Conservation (phyloP, 2,329 filamentous ascomycete genomes). For the Fusarium luffae region DNA sequence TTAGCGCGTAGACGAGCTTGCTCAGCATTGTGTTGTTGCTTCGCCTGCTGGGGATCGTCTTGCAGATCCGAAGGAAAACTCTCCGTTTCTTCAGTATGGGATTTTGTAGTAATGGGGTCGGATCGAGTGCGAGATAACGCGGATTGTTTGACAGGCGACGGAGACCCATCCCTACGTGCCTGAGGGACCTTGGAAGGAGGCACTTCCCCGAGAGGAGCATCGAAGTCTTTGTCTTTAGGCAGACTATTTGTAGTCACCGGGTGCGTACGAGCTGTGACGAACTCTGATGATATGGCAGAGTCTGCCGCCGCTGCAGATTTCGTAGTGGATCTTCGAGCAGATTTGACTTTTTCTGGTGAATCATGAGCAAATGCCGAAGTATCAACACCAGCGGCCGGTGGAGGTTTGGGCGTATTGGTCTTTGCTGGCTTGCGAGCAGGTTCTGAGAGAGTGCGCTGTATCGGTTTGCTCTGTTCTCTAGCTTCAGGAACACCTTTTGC, state of each 20-base stretch:
- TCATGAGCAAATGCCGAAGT: slow-evolving; percentile 54
- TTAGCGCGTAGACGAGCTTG: slow-evolving; percentile 46
- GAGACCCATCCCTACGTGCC: slow-evolving; percentile 56
- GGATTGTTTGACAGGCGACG: slow-evolving; percentile 48
- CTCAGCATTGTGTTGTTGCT: slow-evolving; percentile 34
- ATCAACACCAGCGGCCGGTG: slow-evolving; percentile 50
- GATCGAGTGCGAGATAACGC: slow-evolving; percentile 51
- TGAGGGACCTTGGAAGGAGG: slow-evolving; percentile 54
- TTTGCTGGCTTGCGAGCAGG: slow-evolving; percentile 23
- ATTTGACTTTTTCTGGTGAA: slow-evolving; percentile 39
- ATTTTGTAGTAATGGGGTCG: slow-evolving; percentile 44
- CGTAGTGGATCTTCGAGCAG: slow-evolving; percentile 8
- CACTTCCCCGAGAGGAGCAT: slow-evolving; percentile 55
- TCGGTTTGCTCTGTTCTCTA: slow-evolving; percentile 17
- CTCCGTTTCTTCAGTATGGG: slow-evolving; percentile 3
- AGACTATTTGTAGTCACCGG: slow-evolving; percentile 45
- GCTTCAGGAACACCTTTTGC: slow-evolving; percentile 6
- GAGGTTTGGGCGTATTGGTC: slow-evolving; percentile 30
- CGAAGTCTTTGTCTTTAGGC: slow-evolving; percentile 39
- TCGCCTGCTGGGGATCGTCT: slow-evolving; percentile 10
- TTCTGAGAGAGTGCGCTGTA: slow-evolving; percentile 41
- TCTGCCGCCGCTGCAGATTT: slow-evolving; percentile 28
- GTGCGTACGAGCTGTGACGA: slow-evolving; percentile 56
- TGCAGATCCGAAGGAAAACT: not conserved
- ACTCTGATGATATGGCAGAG: slow-evolving; percentile 51